Evolutionary conservation across 2,329 filamentous ascomycete species (phyloP).

Genomic region (Colletotrichum noveboracense): DNA sequence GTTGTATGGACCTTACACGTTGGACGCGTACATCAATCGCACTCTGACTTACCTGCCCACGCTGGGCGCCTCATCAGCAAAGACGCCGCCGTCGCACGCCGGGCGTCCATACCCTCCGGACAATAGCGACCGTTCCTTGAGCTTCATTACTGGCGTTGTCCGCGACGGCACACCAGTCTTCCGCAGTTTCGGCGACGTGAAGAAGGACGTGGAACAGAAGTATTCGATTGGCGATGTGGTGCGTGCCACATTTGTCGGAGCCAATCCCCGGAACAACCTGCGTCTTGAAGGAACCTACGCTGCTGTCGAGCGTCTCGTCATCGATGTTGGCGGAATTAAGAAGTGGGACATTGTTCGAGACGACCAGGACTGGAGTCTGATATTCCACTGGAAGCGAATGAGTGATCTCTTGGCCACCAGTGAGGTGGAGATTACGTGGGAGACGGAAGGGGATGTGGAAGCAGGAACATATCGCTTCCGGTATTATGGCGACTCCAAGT

Average conservation of each 20-base stretch:
- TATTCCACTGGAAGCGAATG: conserved; percentile 80
- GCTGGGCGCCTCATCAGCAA: background rate
- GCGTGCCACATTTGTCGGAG: conserved; percentile 76
- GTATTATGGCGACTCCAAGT: conserved; percentile 85
- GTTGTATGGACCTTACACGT: conserved; percentile 81
- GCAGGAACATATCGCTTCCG: conserved; percentile 74
- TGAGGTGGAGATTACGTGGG: conserved; percentile 78
- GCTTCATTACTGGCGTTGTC: conserved; percentile 80
- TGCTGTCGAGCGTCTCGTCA: conserved; percentile 69
- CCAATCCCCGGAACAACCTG: conserved; percentile 88
- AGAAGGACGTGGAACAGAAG: conserved; percentile 52
- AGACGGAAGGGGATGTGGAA: conserved; percentile 67
- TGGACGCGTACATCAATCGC: conserved; percentile 87
- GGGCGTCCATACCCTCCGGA: conserved; percentile 72
- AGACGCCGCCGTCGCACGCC: conserved; percentile 27
- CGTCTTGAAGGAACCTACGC: conserved; percentile 79
- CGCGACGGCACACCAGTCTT: conserved; percentile 71
- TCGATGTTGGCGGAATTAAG: conserved; percentile 22
- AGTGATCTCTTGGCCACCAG: conserved; percentile 75
- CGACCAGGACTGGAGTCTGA: conserved; percentile 82
- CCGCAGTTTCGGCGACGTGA: conserved; percentile 72
- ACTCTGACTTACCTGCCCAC: conserved; percentile 44
- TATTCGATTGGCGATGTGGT: conserved; percentile 66
- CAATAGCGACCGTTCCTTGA: conserved; percentile 75
- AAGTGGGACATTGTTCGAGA: conserved; percentile 72